Base-by-base conservation (phyloP, 2,329 filamentous ascomycete species). In the Zopfia rhizophila region DNA sequence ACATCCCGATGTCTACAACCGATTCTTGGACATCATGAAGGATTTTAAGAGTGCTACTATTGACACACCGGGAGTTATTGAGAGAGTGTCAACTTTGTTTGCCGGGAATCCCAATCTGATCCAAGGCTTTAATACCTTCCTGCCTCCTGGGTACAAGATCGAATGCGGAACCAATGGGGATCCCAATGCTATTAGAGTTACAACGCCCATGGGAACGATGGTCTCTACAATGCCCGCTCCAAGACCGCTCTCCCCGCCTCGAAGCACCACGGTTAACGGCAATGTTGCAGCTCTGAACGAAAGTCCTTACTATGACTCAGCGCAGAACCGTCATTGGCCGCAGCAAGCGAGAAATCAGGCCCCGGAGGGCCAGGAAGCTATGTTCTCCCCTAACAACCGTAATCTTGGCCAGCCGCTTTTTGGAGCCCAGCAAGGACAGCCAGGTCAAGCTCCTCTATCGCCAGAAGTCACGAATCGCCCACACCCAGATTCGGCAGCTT, bases 1-100 rank as follows among this genome's bases (percentile, higher is more conserved):
- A 54, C 91, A 97, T 58, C 92, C 94, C 3, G 93, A 97, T 71
- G 94, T 99, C 0, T 99, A 99, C 66, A 97, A 97, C 65, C 82
- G 90, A 25, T 97, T 99, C 62, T 77, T 99, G 32, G 94, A 99
- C 61, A 99, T 99, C 36, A 99, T 99, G 94, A 99, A 99, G 68
- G 94, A 99, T 62, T 99, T 99, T 72, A 99, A 99, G 75, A 96
- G 91, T 63, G 93, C 96, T 75, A 91, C 92, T 84, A 99, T 99
- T 62, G 94, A 99, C 69, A 99, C 94, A 0, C 94, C 94, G 0
- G 94, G 94, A 1, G 94, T 99, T 3, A 99, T 99, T 59, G 95
- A 96, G 63, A 87, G 94, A 36, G 94, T 99, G 19, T 97, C 94
- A 2, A 91, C 91, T 39, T 83, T 99, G 1, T 99, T 99, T 68